Base-by-base conservation (phyloP, 2,329 filamentous ascomycete genomes). In the Pseudocercospora macadamiae region DNA sequence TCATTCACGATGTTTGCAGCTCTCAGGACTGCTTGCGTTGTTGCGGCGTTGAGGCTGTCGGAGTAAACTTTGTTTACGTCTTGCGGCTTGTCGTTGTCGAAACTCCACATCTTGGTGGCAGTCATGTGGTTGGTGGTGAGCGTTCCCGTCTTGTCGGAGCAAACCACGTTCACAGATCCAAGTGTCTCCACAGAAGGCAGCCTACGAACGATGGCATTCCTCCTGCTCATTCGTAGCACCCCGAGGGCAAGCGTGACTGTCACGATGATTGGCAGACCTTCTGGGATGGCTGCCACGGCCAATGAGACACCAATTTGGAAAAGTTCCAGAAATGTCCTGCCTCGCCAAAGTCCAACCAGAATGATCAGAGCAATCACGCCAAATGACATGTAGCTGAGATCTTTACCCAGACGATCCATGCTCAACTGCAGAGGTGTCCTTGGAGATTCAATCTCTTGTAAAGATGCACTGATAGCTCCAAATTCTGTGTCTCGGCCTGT, bases 101-200 rank as follows among this genome's bases (percentile, higher is more conserved):
- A 96, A 73, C 93, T 90, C 95, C 95, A 99, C 80, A 99, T 87
- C 71, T 95, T 96, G 14, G 92, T 93, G 0, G 92, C 92, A 0
- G 95, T 96, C 95, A 99, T 97, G 73, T 99, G 95, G 72, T 97
- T 99, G 72, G 93, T 92, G 0, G 95, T 99, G 61, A 99, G 79
- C 1, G 95, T 99, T 28, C 93, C 91, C 42, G 95, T 99, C 79
- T 99, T 99, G 80, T 99, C 95, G 66, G 92, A 97, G 79, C 96
- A 99, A 5, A 99, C 91, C n/a, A 99, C 93, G 70, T 97, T 99
- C 59, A 99, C 95, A n/a, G 93, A 97, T 7, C 96, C 96, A 4
- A 99, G 79, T 0, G 95, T 99, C 74, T 99, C 95, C 7, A 99
- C 96, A 75, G 95, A 97, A 19, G 96, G 96, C 77, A 99, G 89